phyloP scores from a whole-genome alignment of 2,329 filamentous ascomycete genomes.

The Zopfia rhizophila region DNA sequence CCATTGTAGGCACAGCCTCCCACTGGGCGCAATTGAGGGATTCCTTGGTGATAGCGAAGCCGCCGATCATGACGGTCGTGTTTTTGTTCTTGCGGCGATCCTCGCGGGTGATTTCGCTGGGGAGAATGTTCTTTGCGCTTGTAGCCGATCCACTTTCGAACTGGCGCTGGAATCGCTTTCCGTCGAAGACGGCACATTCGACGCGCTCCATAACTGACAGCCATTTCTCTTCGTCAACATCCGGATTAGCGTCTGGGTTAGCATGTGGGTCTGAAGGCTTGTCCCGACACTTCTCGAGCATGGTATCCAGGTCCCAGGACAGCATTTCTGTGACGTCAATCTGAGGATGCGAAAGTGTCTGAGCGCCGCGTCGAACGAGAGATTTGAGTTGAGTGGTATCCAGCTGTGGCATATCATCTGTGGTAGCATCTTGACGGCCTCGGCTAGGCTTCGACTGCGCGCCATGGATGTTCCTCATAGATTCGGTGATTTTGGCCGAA shows the following conservation, averaged over 20 bases:
- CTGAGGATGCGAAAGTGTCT: constrained; percentile 62
- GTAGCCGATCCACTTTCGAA: constrained; percentile 38
- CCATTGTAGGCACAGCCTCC: constrained; percentile 68
- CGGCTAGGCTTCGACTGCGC: constrained; percentile 38
- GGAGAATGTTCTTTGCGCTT: constrained; percentile 49
- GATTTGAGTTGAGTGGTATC: constrained; percentile 64
- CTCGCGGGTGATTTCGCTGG: constrained; percentile 53
- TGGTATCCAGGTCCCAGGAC: constrained; percentile 66
- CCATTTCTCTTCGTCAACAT: constrained; percentile 66
- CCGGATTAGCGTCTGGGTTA: constrained; percentile 43
- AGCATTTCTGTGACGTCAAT: constrained; percentile 67
- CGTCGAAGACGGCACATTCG: constrained; percentile 67
- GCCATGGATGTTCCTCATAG: constrained; percentile 64
- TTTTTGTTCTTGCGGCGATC: constrained; percentile 67
- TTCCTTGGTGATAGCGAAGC: constrained; percentile 67
- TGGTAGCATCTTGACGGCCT: constrained; percentile 28
- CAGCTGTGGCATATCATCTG: constrained; percentile 63
- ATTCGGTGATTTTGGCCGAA: constrained; percentile 69
- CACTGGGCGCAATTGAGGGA: constrained; percentile 63
- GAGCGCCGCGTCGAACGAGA: constrained; percentile 64
- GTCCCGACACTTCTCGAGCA: constrained; percentile 65
- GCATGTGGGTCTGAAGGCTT: constrained; percentile 57
- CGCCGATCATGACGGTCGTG: constrained; percentile 66
- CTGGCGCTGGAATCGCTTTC: constrained; percentile 60
- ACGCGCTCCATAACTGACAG: constrained; percentile 67